Evolutionary conservation across 129 eudicot genomes (phyloP).

Genomic region (Artemisia argyi): DNA sequence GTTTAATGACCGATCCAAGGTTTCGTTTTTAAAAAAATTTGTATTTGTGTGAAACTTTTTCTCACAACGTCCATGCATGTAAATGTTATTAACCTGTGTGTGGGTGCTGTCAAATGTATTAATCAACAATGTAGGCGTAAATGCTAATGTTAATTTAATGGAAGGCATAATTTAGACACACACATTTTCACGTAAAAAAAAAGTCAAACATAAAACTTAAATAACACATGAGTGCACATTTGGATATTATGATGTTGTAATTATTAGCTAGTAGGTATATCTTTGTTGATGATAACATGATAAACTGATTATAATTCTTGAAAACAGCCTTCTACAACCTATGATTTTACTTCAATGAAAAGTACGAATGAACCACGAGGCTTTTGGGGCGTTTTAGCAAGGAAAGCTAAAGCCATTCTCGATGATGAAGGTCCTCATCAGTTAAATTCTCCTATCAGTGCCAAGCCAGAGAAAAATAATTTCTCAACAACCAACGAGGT

Average conservation of each 20-base stretch:
- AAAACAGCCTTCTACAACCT: conserved; percentile 38
- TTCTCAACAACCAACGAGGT: conserved; percentile 39
- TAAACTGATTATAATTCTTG: not conserved
- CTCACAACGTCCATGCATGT: not conserved
- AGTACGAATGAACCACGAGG: conserved; percentile 59
- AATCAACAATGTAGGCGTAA: not conserved
- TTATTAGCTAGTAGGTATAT: not conserved
- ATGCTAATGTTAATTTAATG: too few species aligned
- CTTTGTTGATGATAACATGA: not conserved
- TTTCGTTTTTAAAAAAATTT: not conserved
- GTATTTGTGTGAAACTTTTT: not conserved
- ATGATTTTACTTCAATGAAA: conserved; percentile 43
- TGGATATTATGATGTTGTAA: conserved; percentile 21
- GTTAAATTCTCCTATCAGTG: conserved; percentile 4
- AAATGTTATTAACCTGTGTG: not conserved
- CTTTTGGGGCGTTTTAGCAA: conserved; percentile 74
- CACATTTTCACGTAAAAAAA: too few species aligned
- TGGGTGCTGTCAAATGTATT: not conserved
- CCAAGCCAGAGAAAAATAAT: conserved; percentile 24
- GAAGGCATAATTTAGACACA: too few species aligned
- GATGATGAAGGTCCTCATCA: conserved; percentile 40
- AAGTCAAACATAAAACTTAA: not conserved
- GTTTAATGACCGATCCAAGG: conserved; percentile 38
- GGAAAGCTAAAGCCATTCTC: conserved; percentile 73
- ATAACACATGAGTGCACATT: not conserved